phyloP scores from a whole-genome alignment of 768 basidiomycete species.

The Hypsizygus marmoreus region DNA sequence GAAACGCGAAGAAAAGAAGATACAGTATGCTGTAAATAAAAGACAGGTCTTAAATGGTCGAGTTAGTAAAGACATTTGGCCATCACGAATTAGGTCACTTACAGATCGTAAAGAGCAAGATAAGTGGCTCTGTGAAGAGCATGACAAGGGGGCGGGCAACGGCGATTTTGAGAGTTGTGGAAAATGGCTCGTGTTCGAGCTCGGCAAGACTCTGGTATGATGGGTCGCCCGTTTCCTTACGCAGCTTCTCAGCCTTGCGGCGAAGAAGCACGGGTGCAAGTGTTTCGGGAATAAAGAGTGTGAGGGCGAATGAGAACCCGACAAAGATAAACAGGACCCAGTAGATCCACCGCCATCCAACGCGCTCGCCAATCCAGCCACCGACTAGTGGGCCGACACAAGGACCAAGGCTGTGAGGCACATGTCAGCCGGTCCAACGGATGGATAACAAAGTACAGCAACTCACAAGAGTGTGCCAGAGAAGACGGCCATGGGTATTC shows the following conservation, averaged over 20 bases:
- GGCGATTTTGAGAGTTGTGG: slow-evolving; percentile 6
- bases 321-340: slow-evolving; percentile 50
- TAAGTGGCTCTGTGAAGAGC: slow-evolving; percentile 14
- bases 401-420: slow-evolving; percentile 37
- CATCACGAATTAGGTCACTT: slow-evolving; percentile 12
- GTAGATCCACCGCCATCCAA: slow-evolving; percentile 51
- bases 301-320: slow-evolving; percentile 34
- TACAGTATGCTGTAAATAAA: slow-evolving; percentile 47
- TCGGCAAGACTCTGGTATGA: slow-evolving; percentile 13
- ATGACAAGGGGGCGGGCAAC: slow-evolving; percentile 11
- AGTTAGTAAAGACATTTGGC: slow-evolving; percentile 15
- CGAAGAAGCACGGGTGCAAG: slow-evolving; percentile 49
- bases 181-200: slow-evolving; percentile 8
- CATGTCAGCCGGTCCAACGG: not conserved
- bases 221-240: slow-evolving; percentile 34
- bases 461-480: slow-evolving; percentile 47
- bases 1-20: slow-evolving; percentile 45
- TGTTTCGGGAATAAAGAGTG: slow-evolving; percentile 52
- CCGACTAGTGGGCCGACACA: slow-evolving; percentile 53
- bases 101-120: slow-evolving; percentile 18
- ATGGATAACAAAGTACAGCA: not conserved
- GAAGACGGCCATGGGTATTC: slow-evolving; percentile 52
- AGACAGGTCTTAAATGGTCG: slow-evolving; percentile 34
- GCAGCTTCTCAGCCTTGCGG: slow-evolving; percentile 40
- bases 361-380: slow-evolving; percentile 45